Evolutionary conservation across 257 asterid genomes (phyloP).

Genomic region (Cordia subcordata): DNA sequence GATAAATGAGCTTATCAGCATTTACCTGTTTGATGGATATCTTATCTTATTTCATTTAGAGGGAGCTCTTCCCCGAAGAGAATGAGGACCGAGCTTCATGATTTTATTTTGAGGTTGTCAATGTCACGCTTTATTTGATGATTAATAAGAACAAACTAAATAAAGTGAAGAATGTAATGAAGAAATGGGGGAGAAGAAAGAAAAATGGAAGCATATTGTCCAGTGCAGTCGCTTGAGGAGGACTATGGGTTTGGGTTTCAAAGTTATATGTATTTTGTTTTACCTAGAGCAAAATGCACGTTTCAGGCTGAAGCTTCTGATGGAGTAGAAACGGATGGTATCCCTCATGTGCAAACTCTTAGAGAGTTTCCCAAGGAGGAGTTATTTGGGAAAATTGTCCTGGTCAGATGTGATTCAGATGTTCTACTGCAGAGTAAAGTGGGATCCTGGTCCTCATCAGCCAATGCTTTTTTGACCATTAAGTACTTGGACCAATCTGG

Average conservation of each 20-base stretch:
- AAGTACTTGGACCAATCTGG: slow-evolving; percentile 56
- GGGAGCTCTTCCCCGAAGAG: too few species aligned
- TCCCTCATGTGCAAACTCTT: slow-evolving; percentile 70
- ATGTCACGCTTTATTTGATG: too few species aligned
- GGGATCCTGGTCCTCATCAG: slow-evolving; percentile 31
- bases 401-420: slow-evolving; percentile 71
- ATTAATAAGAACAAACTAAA: too few species aligned
- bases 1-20: too few species aligned
- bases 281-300: slow-evolving; percentile 1
- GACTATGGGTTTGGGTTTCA: not conserved
- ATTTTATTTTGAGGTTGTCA: too few species aligned
- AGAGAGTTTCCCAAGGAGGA: slow-evolving; percentile 57
- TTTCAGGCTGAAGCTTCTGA: slow-evolving; percentile 40
- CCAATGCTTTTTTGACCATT: slow-evolving; percentile 50
- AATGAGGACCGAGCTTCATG: too few species aligned
- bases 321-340: slow-evolving; percentile 20
- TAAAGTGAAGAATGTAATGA: too few species aligned
- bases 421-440: slow-evolving; percentile 34
- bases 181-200: too few species aligned
- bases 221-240: not conserved
- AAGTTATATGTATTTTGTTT: not conserved
- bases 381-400: slow-evolving; percentile 53
- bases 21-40: too few species aligned
- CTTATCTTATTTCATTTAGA: too few species aligned
- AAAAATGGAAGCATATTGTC: not conserved